Evolutionary conservation across 495 filamentous ascomycete species (phyloP).

Genomic region (Daldinia grandis): DNA sequence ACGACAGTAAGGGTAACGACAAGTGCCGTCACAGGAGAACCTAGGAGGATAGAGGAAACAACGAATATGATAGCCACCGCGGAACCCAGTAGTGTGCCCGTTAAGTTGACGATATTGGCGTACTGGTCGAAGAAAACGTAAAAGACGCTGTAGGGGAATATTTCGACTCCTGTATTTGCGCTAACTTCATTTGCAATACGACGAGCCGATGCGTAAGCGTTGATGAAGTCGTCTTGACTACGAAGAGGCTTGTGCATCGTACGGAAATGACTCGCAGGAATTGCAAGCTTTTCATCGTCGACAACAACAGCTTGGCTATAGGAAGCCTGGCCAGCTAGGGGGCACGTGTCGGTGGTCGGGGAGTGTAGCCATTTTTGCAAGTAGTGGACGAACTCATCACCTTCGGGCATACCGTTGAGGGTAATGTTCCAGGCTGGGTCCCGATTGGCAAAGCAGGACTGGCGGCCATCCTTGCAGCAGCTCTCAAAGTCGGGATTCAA

Average conservation of each 20-base stretch:
- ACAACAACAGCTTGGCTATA: constrained; percentile 88
- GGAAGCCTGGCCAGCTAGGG: constrained; percentile 84
- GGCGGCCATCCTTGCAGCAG: constrained; percentile 74
- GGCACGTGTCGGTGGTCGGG: constrained; percentile 82
- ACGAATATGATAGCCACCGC: constrained; percentile 84
- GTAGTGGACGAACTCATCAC: constrained; percentile 87
- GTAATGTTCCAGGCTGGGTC: constrained; percentile 86
- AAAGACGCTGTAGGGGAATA: constrained; percentile 95
- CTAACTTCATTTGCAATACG: constrained; percentile 83
- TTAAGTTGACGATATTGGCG: constrained; percentile 79
- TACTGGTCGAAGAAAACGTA: constrained; percentile 99
- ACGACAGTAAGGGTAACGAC: constrained; percentile 84
- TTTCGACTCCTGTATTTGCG: constrained; percentile 70
- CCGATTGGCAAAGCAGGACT: constrained; percentile 79
- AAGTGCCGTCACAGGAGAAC: constrained; percentile 80
- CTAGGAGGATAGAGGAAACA: constrained; percentile 79
- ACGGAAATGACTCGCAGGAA: constrained; percentile 88
- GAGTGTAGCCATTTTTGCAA: constrained; percentile 80
- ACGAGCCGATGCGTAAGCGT: constrained; percentile 85
- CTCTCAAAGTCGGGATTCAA: constrained; percentile 82
- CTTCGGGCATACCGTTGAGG: constrained; percentile 89
- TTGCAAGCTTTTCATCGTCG: constrained; percentile 68
- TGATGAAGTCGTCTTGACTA: constrained; percentile 93
- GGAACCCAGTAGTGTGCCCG: constrained; percentile 78
- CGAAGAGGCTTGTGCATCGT: constrained; percentile 85